Evolutionary conservation across 768 basidiomycete genomes (phyloP).

Genomic region (Infundibulicybe gibba): DNA sequence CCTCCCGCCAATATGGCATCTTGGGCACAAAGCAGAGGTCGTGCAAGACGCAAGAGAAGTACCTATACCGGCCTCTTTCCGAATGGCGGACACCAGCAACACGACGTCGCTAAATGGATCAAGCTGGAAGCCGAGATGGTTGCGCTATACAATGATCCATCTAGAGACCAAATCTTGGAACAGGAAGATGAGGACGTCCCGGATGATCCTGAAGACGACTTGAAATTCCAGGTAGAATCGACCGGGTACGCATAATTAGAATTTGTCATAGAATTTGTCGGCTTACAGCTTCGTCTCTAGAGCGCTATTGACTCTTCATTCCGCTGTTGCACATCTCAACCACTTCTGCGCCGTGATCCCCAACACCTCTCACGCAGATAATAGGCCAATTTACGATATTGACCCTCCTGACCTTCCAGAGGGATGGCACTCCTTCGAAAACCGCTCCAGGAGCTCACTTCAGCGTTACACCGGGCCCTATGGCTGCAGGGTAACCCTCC

Average conservation of each 20-base stretch:
- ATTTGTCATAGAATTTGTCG: neutral
- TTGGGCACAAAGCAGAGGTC: slow-evolving; percentile 81
- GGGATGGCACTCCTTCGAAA: slow-evolving; percentile 52
- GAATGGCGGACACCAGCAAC: slow-evolving; percentile 32
- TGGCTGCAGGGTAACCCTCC: slow-evolving; percentile 63
- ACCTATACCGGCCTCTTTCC: slow-evolving; percentile 75
- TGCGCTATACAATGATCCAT: slow-evolving; percentile 49
- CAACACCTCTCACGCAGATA: slow-evolving; percentile 42
- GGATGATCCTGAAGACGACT: slow-evolving; percentile 29
- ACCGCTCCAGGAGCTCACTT: slow-evolving; percentile 10
- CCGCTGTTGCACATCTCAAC: slow-evolving; percentile 63
- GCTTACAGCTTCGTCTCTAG: slow-evolving; percentile 28
- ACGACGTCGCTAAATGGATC: slow-evolving; percentile 51
- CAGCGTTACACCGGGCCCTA: slow-evolving; percentile 50
- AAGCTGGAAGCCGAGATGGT: slow-evolving; percentile 58
- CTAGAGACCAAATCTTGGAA: slow-evolving; percentile 15
- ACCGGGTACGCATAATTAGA: slow-evolving; percentile 57
- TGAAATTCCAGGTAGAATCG: slow-evolving; percentile 45
- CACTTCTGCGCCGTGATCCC: slow-evolving; percentile 76
- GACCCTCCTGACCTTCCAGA: slow-evolving; percentile 61
- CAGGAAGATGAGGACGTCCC: slow-evolving; percentile 19
- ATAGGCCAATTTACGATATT: slow-evolving; percentile 57
- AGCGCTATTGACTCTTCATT: slow-evolving; percentile 66
- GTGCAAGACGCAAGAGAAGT: slow-evolving; percentile 66
- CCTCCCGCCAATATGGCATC: slow-evolving; percentile 72